phyloP scores from a whole-genome alignment of 441 rosid species.

The Populus hybrid region DNA sequence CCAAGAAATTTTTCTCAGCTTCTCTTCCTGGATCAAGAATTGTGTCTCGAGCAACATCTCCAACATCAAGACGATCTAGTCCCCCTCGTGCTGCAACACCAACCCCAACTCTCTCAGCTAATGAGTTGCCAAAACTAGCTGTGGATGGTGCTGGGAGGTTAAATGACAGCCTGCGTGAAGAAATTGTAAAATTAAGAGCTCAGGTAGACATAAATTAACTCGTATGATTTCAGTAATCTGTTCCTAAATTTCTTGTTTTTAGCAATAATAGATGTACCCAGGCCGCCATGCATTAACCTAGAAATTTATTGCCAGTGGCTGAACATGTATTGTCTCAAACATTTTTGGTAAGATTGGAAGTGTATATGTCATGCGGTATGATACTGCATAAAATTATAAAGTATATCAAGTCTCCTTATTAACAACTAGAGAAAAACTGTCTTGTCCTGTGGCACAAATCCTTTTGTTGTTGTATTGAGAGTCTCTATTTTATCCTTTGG shows the following conservation, averaged over 20 bases:
- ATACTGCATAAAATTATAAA: background rate
- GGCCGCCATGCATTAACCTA: background rate
- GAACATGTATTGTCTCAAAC: background rate
- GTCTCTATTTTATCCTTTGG: background rate
- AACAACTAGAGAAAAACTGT: too few species aligned
- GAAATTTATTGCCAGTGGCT: background rate
- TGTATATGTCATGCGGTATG: background rate
- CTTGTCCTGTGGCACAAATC: background rate
- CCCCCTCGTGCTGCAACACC: slow-evolving; percentile 98
- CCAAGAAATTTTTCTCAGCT: slow-evolving; percentile 93
- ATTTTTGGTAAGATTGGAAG: background rate
- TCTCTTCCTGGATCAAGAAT: slow-evolving; percentile 99
- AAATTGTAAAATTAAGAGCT: slow-evolving; percentile 73
- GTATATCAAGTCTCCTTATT: background rate
- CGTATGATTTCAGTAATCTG: slow-evolving; percentile 8
- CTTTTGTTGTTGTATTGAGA: background rate
- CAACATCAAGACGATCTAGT: slow-evolving; percentile 85
- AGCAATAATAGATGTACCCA: slow-evolving; percentile 38
- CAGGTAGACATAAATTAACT: slow-evolving; percentile 44
- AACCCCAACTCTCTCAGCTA: slow-evolving; percentile 74
- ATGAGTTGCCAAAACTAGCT: slow-evolving; percentile 57
- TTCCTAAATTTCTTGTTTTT: slow-evolving; percentile 29
- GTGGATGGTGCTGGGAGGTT: slow-evolving; percentile 72
- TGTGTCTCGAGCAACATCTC: slow-evolving; percentile 95
- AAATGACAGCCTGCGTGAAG: slow-evolving; percentile 74